phyloP scores from a whole-genome alignment of 345 rosid genomes.

The Microcos paniculata region DNA sequence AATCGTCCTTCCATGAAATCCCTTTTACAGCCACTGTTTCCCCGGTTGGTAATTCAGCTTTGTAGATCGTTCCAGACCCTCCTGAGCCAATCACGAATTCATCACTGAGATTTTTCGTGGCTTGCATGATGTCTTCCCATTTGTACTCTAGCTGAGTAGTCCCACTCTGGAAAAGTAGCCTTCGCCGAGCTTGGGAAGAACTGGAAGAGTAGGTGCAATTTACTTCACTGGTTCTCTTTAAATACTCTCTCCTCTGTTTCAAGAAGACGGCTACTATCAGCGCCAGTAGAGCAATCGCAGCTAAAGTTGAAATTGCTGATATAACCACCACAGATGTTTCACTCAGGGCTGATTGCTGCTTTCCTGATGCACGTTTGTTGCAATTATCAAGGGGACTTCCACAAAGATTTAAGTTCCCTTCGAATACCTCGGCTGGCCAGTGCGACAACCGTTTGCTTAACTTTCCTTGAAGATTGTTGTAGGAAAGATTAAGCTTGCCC shows the following conservation, averaged over 20 bases:
- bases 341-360: constrained; percentile 44
- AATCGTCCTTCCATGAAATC: constrained; percentile 73
- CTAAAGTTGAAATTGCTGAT: constrained; percentile 62
- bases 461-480: constrained; percentile 67
- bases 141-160: constrained; percentile 61
- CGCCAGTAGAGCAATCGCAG: constrained; percentile 61
- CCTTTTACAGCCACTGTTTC: constrained; percentile 81
- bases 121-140: constrained; percentile 87
- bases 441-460: constrained; percentile 65
- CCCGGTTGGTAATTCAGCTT: constrained; percentile 64
- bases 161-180: constrained; percentile 58
- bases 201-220: constrained; percentile 53
- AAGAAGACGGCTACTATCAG: constrained; percentile 47
- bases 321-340: constrained; percentile 47
- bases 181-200: constrained; percentile 65
- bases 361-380: constrained; percentile 17
- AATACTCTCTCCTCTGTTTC: constrained; percentile 48
- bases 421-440: constrained; percentile 78
- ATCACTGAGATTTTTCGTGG: constrained; percentile 70
- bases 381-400: constrained; percentile 71
- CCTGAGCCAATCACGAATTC: constrained; percentile 90
- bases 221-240: constrained; percentile 40
- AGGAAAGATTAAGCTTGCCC: constrained; percentile 75
- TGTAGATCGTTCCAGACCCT: constrained; percentile 87
- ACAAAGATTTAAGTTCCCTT: constrained; percentile 71